Evolutionary conservation across 2,329 filamentous ascomycete genomes (phyloP), one percentile per base, ranked within the genome.

Genomic region (Madurella mycetomatis): DNA sequence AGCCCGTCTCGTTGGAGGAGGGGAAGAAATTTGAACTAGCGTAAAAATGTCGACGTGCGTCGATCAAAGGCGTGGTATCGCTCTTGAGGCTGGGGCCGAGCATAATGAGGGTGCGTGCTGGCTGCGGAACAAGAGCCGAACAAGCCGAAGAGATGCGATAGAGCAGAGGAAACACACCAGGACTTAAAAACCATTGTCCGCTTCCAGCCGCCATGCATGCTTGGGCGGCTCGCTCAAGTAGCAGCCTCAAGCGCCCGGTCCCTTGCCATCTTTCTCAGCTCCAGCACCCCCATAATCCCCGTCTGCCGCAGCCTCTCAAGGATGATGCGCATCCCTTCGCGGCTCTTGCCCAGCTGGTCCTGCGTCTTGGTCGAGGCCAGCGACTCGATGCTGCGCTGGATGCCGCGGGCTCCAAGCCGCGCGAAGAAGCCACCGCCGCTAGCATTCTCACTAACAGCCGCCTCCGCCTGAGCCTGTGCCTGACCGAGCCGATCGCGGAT

Each of bases 301-400:
- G 76, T 81, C 67, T 81, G 80, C 46, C 81, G 76, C 49, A 84
- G 72, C 46, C 88, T 77, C 70, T 91, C 87, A 18, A 94, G 76
- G 9, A 94, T 88, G 39, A 92, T 82, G 53, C 82, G 84, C 89
- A 94, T 92, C 47, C 89, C 89, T 68, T 92, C 87, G 47, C 87
- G 84, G 62, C 87, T 89, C 73, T 92, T 92, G 49, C 86, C 84
- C 64, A 92, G 79, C 67, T 89, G 87, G 64, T 87, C 86, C 60
- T 86, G 82, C 5, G 89, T 90, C 67, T 89, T 87, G 65, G 84
- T 86, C 40, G 88, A 84, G 11, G 87, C 88, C 57, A 92, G 85
- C 51, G 81, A 81, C 73, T 94, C 89, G 64, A 94, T 92, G 65
- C 85, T 90, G 60, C 86, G 78, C 68, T 92, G 87, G 44, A 92